phyloP scores from a whole-genome alignment of 148 eudicot genomes.

The Cornus kousa region DNA sequence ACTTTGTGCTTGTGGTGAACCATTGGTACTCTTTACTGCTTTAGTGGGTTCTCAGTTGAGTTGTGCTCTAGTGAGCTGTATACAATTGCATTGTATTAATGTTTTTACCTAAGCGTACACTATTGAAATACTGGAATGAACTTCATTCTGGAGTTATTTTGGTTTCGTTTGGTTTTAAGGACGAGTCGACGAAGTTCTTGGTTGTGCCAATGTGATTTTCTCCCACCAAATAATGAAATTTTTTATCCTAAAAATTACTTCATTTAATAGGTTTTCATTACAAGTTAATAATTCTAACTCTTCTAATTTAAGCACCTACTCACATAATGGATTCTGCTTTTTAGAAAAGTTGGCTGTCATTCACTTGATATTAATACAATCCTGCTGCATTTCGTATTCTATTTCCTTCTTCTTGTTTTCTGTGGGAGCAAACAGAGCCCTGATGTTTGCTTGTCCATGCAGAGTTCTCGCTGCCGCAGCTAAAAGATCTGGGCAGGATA shows the following conservation, averaged over 20 bases:
- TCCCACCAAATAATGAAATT: neutral
- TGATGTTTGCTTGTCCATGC: slow-evolving; percentile 12
- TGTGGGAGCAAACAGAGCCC: neutral
- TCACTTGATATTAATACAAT: neutral
- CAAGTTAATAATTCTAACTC: neutral
- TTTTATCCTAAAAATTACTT: neutral
- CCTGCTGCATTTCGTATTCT: neutral
- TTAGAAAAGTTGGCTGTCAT: neutral
- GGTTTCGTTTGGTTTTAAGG: neutral
- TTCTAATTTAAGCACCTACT: neutral
- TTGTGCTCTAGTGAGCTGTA: too few relatives aligned
- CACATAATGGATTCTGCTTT: neutral
- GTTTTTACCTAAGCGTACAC: too few relatives aligned
- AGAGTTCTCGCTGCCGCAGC: slow-evolving; percentile 97
- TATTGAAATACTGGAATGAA: too few relatives aligned
- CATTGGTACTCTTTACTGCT: too few relatives aligned
- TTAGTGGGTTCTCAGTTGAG: too few relatives aligned
- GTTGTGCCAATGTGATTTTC: neutral
- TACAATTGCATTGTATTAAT: too few relatives aligned
- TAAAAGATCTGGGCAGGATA: slow-evolving; percentile 57
- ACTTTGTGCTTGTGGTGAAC: too few relatives aligned
- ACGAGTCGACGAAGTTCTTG: neutral
- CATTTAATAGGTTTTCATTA: neutral
- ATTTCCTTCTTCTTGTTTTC: neutral
- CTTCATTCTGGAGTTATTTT: neutral